Evolutionary conservation across 1,284 basidiomycete genomes (phyloP).

Genomic region (Golubevia pallescens): DNA sequence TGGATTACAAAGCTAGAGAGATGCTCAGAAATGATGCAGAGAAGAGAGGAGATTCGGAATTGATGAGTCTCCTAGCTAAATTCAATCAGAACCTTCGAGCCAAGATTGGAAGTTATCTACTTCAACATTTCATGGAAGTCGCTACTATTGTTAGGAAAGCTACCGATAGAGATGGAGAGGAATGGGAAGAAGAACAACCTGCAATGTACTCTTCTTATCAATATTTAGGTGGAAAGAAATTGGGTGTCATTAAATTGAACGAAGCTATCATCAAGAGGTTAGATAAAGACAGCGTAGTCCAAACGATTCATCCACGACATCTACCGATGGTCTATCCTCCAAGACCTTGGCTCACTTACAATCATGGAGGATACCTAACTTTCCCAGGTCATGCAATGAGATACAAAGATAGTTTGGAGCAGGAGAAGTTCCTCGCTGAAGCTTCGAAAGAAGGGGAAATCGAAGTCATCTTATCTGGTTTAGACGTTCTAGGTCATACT

Average conservation of each 20-base stretch:
- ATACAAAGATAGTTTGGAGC: slow-evolving; percentile 88
- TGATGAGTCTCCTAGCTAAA: too few species aligned
- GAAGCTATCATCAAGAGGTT: slow-evolving; percentile 79
- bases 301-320: slow-evolving; percentile 87
- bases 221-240: slow-evolving; percentile 86
- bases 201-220: slow-evolving; percentile 93
- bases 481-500: slow-evolving; percentile 88
- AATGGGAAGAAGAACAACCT: slow-evolving; percentile 76
- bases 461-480: slow-evolving; percentile 83
- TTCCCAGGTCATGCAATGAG: slow-evolving; percentile 72
- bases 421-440: slow-evolving; percentile 78
- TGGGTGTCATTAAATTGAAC: slow-evolving; percentile 89
- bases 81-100: slow-evolving; percentile 69
- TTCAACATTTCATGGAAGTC: slow-evolving; percentile 82
- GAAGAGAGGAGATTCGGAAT: slow-evolving; percentile 26
- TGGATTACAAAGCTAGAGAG: neutral
- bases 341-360: slow-evolving; percentile 80
- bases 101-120: slow-evolving; percentile 80
- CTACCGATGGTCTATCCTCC: slow-evolving; percentile 94
- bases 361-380: slow-evolving; percentile 81
- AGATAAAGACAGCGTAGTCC: slow-evolving; percentile 77
- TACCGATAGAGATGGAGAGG: slow-evolving; percentile 43
- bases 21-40: slow-evolving; percentile 4
- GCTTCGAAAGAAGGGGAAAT: slow-evolving; percentile 79
- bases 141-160: slow-evolving; percentile 76